Evolutionary conservation across 1,284 basidiomycete species (phyloP).

Genomic region (Rhodotorula sp.): DNA sequence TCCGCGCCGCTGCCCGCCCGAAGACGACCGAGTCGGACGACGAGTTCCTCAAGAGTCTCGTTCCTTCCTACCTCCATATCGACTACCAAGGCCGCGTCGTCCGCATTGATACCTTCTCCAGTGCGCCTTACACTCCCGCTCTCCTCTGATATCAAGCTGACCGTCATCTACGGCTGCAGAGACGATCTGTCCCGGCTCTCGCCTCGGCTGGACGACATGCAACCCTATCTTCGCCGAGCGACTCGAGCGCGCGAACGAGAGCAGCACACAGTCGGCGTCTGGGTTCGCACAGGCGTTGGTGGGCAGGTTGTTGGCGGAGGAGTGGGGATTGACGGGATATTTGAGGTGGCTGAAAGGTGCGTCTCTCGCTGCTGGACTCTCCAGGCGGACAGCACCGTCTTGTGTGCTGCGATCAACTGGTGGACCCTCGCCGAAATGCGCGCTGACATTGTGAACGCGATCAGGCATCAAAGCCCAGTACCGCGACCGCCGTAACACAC

Average conservation of each 20-base stretch:
- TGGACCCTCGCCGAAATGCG: too few species aligned
- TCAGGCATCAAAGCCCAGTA: conserved; percentile 60
- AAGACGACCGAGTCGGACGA: conserved; percentile 38
- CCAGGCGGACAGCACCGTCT: too few species aligned
- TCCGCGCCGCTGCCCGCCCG: conserved; percentile 44
- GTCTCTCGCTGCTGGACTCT: neutral
- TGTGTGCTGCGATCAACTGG: too few species aligned
- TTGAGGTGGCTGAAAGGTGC: conserved; percentile 69
- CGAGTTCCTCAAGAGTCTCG: conserved; percentile 58
- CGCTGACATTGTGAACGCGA: too few species aligned
- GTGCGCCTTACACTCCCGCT: conserved; percentile 51
- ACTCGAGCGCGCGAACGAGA: conserved; percentile 71
- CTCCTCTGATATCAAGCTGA: too few species aligned
- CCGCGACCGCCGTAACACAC: conserved; percentile 58
- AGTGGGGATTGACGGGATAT: conserved; percentile 68
- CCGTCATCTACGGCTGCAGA: too few species aligned
- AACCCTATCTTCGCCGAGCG: conserved; percentile 68
- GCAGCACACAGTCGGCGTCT: conserved; percentile 66
- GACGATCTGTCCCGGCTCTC: conserved; percentile 73
- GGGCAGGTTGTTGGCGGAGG: conserved; percentile 59
- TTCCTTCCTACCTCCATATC: conserved; percentile 68
- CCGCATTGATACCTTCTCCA: conserved; percentile 74
- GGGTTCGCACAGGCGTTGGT: conserved; percentile 68
- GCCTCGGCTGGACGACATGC: conserved; percentile 73
- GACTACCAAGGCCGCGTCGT: conserved; percentile 77